Conservation (phyloP, 129 eudicot species). For the Heracleum sosnowskyi region DNA sequence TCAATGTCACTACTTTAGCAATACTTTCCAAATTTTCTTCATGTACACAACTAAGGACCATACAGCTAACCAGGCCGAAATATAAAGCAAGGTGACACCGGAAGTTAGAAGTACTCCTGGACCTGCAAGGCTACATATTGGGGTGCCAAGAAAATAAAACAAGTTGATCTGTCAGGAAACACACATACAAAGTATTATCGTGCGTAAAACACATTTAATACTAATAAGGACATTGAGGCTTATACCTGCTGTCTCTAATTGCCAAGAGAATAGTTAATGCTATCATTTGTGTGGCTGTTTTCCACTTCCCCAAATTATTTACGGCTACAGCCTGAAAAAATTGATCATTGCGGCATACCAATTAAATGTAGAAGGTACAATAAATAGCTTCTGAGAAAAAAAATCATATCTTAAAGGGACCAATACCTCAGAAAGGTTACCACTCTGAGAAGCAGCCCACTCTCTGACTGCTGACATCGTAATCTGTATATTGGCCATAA, state of each 20-base stretch:
- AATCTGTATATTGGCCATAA: constrained; percentile 25
- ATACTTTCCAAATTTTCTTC: constrained; percentile 91
- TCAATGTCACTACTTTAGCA: constrained; percentile 41
- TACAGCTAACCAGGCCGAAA: constrained; percentile 74
- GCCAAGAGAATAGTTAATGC: constrained; percentile 74
- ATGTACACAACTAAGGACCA: constrained; percentile 90
- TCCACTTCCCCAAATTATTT: constrained; percentile 98
- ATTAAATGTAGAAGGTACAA: background rate
- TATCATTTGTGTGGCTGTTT: constrained; percentile 95
- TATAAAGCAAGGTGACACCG: constrained; percentile 66
- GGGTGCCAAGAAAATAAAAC: background rate
- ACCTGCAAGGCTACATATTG: constrained; percentile 49
- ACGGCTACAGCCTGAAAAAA: constrained; percentile 89
- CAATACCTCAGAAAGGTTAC: constrained; percentile 63
- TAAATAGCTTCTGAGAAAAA: background rate
- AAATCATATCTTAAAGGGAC: background rate
- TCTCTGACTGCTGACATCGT: constrained; percentile 67
- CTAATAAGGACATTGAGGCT: background rate
- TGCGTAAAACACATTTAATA: background rate
- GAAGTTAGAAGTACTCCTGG: constrained; percentile 48
- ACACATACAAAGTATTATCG: background rate
- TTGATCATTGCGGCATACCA: background rate
- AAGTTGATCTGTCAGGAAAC: background rate
- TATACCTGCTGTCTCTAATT: constrained; percentile 78
- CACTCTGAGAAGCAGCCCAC: constrained; percentile 50